Base-by-base conservation (phyloP, 2,329 filamentous ascomycete genomes). In the Sodiomyces alkalinus region DNA sequence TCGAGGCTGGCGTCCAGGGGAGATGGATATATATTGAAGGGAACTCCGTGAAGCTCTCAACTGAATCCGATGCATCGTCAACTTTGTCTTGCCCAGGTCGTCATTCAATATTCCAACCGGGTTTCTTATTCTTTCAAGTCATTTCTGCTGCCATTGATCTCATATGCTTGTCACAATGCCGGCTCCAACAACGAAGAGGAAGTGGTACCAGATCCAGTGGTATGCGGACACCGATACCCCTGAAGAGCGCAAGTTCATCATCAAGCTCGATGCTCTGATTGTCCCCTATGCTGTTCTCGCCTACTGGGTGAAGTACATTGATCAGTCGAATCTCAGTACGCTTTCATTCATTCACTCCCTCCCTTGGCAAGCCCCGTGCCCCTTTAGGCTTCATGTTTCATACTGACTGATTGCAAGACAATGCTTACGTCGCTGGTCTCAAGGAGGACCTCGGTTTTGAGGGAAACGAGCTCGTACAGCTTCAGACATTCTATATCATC, bases 301-400 rank as follows among this genome's bases (percentile, higher is more conserved):
- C 0, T 69, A 68, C 35, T 71, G 64, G 58, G 55, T 62, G 28
- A 69, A 68, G 41, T 65, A 68, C 33, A 55, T 71, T 7, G 64
- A 68, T 35, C 62, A 68, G 36, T 48, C 58, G 4, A 68, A 68
- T 30, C 52, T 68, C 27, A 68, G 62, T 67, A 36, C 13, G 19
- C 12, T 9, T 9, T 19, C 5, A 5, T 11, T 4, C n/a, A 11
- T 11, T n/a, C 10, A 9, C 23, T 27, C 10, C 26, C 44, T n/a
- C n/a, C n/a, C n/a, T n/a, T n/a, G n/a, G n/a, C n/a, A n/a, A n/a
- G n/a, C n/a, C n/a, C n/a, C n/a, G n/a, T n/a, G n/a, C n/a, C n/a
- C n/a, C n/a, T n/a, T n/a, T n/a, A n/a, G n/a, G n/a, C 31, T 39
- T 39, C 5, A 31, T 15, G 4, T 14, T 13, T 5, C 4, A 19